Percentiles rank a stretch among this genome's conserved stretches.
Evolutionary conservation across 2,329 filamentous ascomycete species (phyloP).

Genomic region (Ophiobolus disseminans): DNA sequence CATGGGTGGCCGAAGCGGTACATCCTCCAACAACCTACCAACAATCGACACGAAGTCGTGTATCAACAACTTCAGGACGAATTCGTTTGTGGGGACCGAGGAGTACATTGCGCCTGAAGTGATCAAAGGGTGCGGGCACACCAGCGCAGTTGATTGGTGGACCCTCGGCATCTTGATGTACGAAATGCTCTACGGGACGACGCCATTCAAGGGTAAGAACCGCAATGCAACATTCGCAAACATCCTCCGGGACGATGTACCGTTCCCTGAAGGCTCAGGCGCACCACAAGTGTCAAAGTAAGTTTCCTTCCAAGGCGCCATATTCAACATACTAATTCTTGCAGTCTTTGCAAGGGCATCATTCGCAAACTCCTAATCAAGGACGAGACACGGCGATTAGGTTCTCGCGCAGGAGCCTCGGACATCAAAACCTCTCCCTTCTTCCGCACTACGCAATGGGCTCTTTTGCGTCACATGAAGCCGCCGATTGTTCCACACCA

Average conservation of each 20-base stretch:
- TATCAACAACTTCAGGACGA: conserved; percentile 97
- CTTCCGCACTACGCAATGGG: conserved; percentile 96
- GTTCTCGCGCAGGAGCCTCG: conserved; percentile 91
- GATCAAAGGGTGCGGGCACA: conserved; percentile 98
- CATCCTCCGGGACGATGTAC: conserved; percentile 92
- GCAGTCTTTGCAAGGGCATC: conserved; percentile 90
- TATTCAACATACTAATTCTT: conserved; percentile 39
- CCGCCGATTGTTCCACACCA: conserved; percentile 94
- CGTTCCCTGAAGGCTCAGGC: conserved; percentile 88
- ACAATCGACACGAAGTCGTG: conserved; percentile 99
- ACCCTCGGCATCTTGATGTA: conserved; percentile 96
- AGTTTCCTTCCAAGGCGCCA: conserved; percentile 50
- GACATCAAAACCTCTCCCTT: conserved; percentile 97
- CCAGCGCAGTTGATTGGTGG: conserved; percentile 99
- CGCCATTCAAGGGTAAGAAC: conserved; percentile 99
- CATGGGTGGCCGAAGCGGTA: conserved; percentile 75
- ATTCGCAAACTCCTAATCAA: conserved; percentile 98
- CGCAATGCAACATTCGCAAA: conserved; percentile 98
- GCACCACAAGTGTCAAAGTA: conserved; percentile 90
- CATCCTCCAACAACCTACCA: conserved; percentile 83
- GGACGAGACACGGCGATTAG: conserved; percentile 91
- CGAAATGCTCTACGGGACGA: conserved; percentile 98
- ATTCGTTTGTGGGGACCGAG: conserved; percentile 97
- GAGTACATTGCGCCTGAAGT: conserved; percentile 99
- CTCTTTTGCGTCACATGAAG: conserved; percentile 95